phyloP scores from a whole-genome alignment of 768 basidiomycete species.

The Lactarius sanguifluus region DNA sequence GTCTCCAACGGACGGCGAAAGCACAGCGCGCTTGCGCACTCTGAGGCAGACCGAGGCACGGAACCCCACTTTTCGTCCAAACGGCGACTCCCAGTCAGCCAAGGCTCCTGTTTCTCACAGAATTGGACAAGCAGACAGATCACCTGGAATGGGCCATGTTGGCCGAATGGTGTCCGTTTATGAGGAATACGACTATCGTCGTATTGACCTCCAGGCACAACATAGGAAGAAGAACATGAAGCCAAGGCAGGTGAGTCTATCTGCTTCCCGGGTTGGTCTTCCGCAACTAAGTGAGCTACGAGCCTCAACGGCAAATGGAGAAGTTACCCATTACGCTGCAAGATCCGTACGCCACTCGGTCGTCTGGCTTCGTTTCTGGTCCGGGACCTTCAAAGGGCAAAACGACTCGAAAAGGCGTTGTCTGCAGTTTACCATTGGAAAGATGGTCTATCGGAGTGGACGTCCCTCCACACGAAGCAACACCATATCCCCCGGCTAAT shows the following conservation, averaged over 20 bases:
- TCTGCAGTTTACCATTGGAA: conserved; percentile 13
- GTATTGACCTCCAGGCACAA: neutral
- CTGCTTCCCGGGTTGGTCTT: neutral
- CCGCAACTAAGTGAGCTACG: conserved; percentile 9
- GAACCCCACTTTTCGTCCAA: neutral
- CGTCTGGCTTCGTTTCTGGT: conserved; percentile 16
- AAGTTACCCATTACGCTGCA: neutral
- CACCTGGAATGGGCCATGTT: neutral
- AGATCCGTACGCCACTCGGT: conserved; percentile 5
- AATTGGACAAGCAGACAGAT: neutral
- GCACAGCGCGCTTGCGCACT: conserved; percentile 20
- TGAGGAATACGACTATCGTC: neutral
- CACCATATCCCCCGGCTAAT: neutral
- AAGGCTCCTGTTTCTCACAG: neutral
- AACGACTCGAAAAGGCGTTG: neutral
- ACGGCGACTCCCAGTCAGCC: neutral
- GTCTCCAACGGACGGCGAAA: conserved; percentile 15
- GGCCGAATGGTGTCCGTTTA: neutral
- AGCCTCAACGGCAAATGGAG: neutral
- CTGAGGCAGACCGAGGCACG: neutral
- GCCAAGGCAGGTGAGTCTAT: conserved; percentile 16
- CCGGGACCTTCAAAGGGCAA: conserved; percentile 1
- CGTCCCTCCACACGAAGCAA: conserved; percentile 3
- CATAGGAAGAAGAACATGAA: conserved; percentile 17
- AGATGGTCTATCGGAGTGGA: conserved; percentile 15